Evolutionary conservation across 768 basidiomycete genomes (phyloP).

Genomic region (Lactarius tabidus): DNA sequence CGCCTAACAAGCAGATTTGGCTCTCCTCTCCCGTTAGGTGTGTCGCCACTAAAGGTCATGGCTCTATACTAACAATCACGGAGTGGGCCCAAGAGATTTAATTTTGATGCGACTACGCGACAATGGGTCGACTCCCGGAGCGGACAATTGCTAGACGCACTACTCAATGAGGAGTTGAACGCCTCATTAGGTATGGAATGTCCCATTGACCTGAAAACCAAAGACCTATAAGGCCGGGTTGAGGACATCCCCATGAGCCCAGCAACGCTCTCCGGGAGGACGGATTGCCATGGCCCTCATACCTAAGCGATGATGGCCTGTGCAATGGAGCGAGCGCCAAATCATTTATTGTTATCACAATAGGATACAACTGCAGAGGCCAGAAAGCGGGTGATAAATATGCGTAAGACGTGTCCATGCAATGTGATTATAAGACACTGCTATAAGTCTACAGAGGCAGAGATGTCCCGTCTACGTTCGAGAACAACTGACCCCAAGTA

Average conservation of each 20-base stretch:
- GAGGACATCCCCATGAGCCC: neutral
- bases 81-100: conserved; percentile 92
- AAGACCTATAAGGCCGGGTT: neutral
- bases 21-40: conserved; percentile 85
- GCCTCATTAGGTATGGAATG: conserved; percentile 35
- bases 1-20: conserved; percentile 97
- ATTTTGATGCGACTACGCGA: conserved; percentile 53
- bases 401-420: neutral
- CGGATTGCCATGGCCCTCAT: neutral
- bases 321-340: neutral
- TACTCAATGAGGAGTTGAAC: conserved; percentile 70
- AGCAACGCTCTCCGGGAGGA: neutral
- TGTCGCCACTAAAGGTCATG: conserved; percentile 15
- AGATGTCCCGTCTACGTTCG: conserved; percentile 45
- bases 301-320: neutral
- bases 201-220: conserved; percentile 1
- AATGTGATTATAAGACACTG: neutral
- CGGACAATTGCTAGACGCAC: conserved; percentile 49
- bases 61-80: neutral
- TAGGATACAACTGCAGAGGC: conserved; percentile 9
- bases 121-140: conserved; percentile 80
- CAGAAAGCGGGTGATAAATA: conserved; percentile 4
- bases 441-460: conserved; percentile 3
- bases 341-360: neutral
- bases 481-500: conserved; percentile 62